A percentile compares a stretch with the other conserved stretches of the same genome.
Evolutionary conservation across 257 asterid genomes (phyloP).

Genomic region (Cruciata laevipes): DNA sequence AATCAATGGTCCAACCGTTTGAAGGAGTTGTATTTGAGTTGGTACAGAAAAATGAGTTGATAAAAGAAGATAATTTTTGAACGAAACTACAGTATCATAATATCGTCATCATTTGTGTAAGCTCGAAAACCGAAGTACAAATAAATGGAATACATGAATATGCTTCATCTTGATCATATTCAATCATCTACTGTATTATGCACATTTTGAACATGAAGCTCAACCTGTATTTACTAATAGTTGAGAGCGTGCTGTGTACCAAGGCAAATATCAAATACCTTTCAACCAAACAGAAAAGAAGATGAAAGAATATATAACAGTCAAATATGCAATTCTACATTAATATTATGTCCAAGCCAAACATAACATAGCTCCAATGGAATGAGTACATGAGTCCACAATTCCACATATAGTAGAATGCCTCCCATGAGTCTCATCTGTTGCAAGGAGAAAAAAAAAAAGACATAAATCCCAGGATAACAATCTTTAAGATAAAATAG

Average conservation of each 20-base stretch:
- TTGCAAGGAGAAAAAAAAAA: no score
- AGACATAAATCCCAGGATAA: not conserved
- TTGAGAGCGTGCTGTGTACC: no score
- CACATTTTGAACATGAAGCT: not conserved
- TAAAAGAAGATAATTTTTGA: not conserved
- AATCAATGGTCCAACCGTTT: not conserved
- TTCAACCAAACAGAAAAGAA: not conserved
- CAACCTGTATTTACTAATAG: not conserved
- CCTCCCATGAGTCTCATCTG: conserved; percentile 3
- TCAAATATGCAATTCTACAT: not conserved
- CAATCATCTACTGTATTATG: not conserved
- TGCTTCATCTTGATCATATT: not conserved
- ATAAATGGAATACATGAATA: not conserved
- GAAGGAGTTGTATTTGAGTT: not conserved
- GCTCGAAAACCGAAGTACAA: not conserved
- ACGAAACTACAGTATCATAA: not conserved
- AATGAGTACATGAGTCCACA: not conserved
- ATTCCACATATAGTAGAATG: not conserved
- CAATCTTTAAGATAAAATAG: not conserved
- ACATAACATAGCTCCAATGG: conserved; percentile 5
- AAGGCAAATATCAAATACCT: no score
- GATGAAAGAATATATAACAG: not conserved
- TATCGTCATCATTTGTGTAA: not conserved
- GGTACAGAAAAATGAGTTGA: not conserved
- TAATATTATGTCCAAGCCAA: not conserved